Conservation (phyloP, 257 asterid species). For the Plantago ovata region DNA sequence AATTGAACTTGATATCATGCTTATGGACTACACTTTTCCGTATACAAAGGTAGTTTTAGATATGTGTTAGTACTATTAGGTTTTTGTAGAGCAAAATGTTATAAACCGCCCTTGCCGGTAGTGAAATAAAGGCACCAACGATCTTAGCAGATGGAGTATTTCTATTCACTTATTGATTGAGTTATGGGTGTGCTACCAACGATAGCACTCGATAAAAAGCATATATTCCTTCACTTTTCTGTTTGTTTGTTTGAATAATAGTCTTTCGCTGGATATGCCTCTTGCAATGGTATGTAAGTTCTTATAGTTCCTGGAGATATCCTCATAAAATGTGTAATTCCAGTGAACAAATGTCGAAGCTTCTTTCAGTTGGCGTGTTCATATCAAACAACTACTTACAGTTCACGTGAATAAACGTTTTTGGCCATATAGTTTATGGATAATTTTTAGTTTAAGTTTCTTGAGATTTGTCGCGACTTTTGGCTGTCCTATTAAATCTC, state of each 20-base stretch:
- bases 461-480: background rate
- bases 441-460: background rate
- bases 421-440: too few species aligned
- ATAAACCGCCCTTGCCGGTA: too few species aligned
- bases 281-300: background rate
- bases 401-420: background rate
- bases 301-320: background rate
- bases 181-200: too few species aligned
- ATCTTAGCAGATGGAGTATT: too few species aligned
- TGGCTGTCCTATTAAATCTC: background rate
- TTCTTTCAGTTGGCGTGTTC: background rate
- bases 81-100: background rate
- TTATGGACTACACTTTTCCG: constrained; percentile 5
- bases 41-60: constrained; percentile 5
- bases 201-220: too few species aligned
- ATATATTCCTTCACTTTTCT: too few species aligned
- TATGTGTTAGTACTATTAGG: constrained; percentile 5
- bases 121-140: too few species aligned
- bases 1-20: too few species aligned
- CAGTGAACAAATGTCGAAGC: background rate
- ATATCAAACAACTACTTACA: background rate
- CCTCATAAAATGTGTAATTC: background rate
- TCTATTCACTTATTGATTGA: too few species aligned
- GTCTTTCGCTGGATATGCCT: background rate
- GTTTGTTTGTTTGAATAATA: too few species aligned